A percentile compares a stretch with the other conserved stretches of the same genome.
Evolutionary conservation across 495 filamentous ascomycete species (phyloP).

Genomic region (Mycothermus thermophilus): DNA sequence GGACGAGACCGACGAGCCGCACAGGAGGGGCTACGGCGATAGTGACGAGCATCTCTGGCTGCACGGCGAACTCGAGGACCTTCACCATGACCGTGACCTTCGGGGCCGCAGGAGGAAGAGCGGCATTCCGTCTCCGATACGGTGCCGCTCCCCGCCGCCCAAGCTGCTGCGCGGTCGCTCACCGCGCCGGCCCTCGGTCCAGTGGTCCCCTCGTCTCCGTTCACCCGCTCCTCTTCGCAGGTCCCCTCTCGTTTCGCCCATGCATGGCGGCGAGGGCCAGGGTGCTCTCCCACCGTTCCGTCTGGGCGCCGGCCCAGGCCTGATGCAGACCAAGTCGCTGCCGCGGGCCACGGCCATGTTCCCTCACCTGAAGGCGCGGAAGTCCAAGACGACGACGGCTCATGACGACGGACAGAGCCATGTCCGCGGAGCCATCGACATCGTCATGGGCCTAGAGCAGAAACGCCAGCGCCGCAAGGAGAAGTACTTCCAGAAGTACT

Average conservation of each 20-base stretch:
- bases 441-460: conserved; percentile 89
- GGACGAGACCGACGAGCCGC: conserved; percentile 51
- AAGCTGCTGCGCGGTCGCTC: conserved; percentile 33
- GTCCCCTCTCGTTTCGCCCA: conserved; percentile 36
- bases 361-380: conserved; percentile 31
- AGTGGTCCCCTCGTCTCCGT: conserved; percentile 52
- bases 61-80: conserved; percentile 44
- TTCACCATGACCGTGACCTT: conserved; percentile 29
- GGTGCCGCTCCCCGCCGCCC: conserved; percentile 34
- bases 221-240: conserved; percentile 42
- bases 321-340: conserved; percentile 65
- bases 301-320: conserved; percentile 46
- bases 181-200: conserved; percentile 48
- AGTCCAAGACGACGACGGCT: conserved; percentile 14
- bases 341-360: conserved; percentile 61
- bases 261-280: conserved; percentile 20
- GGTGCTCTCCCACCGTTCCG: conserved; percentile 43
- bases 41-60: conserved; percentile 46
- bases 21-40: conserved; percentile 37
- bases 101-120: conserved; percentile 24
- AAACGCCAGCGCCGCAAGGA: conserved; percentile 84
- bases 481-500: conserved; percentile 70
- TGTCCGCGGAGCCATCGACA: conserved; percentile 80
- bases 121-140: conserved; percentile 25
- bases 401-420: conserved; percentile 31